Percentiles rank a stretch among this genome's conserved stretches.
Evolutionary conservation across 495 filamentous ascomycete species (phyloP).

Genomic region (Podospora sp.): DNA sequence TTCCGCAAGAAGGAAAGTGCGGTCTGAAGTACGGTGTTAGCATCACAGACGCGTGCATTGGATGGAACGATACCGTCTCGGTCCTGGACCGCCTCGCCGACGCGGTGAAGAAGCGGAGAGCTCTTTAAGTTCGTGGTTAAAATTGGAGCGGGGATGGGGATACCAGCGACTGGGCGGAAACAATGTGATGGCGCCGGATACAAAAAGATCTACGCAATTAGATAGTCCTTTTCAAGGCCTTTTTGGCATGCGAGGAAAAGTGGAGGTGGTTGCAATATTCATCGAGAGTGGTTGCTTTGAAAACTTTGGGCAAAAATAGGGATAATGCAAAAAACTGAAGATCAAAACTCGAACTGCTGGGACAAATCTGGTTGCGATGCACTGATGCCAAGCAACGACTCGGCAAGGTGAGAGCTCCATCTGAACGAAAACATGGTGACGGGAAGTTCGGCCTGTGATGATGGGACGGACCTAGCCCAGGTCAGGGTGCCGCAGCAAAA

Average conservation of each 20-base stretch:
- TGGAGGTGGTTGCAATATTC: neutral
- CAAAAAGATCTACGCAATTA: neutral
- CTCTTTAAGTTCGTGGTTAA: conserved; percentile 30
- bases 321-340: neutral
- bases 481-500: neutral
- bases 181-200: neutral
- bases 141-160: neutral
- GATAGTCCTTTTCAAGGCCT: neutral
- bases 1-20: conserved; percentile 82
- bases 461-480: neutral
- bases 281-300: neutral
- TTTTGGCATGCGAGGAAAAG: neutral
- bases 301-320: neutral
- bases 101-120: conserved; percentile 71
- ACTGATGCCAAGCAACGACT: neutral
- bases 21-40: conserved; percentile 93
- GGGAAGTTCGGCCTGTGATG: neutral
- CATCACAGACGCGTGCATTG: conserved; percentile 97
- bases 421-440: neutral
- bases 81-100: conserved; percentile 79
- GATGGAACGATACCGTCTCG: conserved; percentile 87
- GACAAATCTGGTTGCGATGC: neutral
- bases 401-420: neutral
- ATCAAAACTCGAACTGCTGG: neutral
- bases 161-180: neutral